These are phyloP conservation scores for Acanthamoeba royreba DNA, from an alignment of 208 protist genomes.

Conservation along the genomic window DNA sequence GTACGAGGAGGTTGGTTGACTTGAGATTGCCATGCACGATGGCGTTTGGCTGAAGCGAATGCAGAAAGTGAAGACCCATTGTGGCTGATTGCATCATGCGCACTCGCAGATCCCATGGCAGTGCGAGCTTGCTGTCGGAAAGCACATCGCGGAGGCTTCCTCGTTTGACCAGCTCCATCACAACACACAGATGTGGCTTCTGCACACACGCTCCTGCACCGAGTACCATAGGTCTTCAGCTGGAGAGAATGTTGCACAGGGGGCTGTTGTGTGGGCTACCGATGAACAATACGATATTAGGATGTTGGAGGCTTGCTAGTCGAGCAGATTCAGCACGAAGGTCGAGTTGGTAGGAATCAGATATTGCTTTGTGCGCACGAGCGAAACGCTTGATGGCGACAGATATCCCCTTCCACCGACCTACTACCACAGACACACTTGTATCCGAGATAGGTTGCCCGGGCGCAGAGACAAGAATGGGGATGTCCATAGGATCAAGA, in stretches of 20 bases:
- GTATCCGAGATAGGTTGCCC: too few relatives aligned
- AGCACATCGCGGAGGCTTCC: constrained; percentile 62
- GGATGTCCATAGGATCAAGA: background rate
- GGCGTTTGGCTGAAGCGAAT: background rate
- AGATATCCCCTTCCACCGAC: background rate
- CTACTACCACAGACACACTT: too few relatives aligned
- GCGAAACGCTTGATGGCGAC: background rate
- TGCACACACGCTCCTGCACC: constrained; percentile 56
- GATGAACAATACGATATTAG: constrained; percentile 4
- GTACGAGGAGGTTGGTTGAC: background rate
- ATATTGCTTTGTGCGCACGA: background rate
- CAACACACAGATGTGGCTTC: constrained; percentile 64
- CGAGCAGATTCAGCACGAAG: background rate
- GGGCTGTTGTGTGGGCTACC: too few relatives aligned
- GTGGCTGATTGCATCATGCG: background rate
- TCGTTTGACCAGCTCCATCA: constrained; percentile 60
- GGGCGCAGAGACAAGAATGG: too few relatives aligned
- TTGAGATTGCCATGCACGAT: background rate
- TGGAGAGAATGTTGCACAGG: too few relatives aligned
- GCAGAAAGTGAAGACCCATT: background rate
- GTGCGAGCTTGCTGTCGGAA: background rate
- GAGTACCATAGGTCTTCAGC: constrained; percentile 64
- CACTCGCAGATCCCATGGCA: background rate
- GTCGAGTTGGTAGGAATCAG: background rate
- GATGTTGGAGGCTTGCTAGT: background rate